These are phyloP conservation scores for Sextonia rubra DNA, from an alignment of 164 flowering plant genomes.

Conservation along the genomic window DNA sequence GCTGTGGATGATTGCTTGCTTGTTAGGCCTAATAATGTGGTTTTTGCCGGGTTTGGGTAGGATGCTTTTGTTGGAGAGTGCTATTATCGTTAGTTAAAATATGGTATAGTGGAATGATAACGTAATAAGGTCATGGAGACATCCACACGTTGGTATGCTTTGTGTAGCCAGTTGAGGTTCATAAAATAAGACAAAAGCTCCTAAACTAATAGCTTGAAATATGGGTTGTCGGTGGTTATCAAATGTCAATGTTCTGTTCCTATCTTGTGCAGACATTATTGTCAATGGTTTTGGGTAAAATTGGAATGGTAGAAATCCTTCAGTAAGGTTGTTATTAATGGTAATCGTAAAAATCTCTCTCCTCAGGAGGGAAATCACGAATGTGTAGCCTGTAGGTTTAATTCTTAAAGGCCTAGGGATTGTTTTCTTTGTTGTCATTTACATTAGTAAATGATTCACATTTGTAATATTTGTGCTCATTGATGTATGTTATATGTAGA, in stretches of 20 bases:
- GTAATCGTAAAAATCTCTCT: too few relatives aligned
- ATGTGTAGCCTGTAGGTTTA: too few relatives aligned
- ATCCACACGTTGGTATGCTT: background rate
- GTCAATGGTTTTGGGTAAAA: background rate
- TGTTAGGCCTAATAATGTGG: background rate
- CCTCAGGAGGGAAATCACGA: too few relatives aligned
- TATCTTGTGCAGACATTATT: background rate
- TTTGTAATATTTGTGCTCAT: too few relatives aligned
- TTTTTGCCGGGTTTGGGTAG: background rate
- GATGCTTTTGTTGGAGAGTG: background rate
- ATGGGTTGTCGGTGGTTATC: constrained; percentile 1
- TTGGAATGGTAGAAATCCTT: too few relatives aligned
- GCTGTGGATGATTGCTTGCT: background rate
- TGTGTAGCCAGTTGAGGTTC: background rate
- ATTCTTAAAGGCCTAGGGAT: too few relatives aligned
- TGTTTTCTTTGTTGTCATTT: too few relatives aligned
- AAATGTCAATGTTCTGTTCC: background rate
- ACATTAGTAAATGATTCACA: too few relatives aligned
- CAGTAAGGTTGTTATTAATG: too few relatives aligned
- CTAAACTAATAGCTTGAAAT: background rate
- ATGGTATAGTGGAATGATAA: background rate
- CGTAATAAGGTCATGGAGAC: background rate
- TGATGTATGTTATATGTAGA: too few relatives aligned
- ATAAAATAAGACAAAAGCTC: background rate
- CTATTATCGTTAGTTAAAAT: background rate